phyloP scores from a whole-genome alignment of 2,329 filamentous ascomycete genomes.

The Arthrinium phaeospermum region DNA sequence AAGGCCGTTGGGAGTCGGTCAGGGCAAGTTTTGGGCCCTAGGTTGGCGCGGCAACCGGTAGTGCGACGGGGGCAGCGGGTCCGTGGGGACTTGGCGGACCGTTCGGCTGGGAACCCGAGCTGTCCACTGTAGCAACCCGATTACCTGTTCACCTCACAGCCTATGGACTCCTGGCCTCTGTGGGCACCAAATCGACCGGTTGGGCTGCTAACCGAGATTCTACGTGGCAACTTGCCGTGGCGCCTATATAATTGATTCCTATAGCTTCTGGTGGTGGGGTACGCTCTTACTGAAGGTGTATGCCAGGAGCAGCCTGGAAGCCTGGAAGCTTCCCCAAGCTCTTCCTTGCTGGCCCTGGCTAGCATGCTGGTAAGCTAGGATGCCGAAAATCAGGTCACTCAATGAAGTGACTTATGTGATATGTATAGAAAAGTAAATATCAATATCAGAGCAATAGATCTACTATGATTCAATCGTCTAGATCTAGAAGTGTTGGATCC shows the following conservation, averaged over 20 bases:
- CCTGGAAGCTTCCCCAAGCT: neutral
- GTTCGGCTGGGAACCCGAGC: neutral
- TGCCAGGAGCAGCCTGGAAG: too few relatives aligned
- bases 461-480: neutral
- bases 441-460: neutral
- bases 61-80: neutral
- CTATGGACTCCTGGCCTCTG: neutral
- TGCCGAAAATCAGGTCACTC: neutral
- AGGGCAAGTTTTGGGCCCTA: neutral
- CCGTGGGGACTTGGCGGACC: neutral
- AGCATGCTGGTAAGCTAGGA: neutral
- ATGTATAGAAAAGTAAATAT: neutral
- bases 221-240: neutral
- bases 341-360: neutral
- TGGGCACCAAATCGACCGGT: neutral
- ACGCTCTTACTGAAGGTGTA: neutral
- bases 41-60: neutral
- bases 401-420: neutral
- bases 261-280: neutral
- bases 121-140: neutral
- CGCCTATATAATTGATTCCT: neutral
- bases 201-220: neutral
- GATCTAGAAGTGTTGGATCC: neutral
- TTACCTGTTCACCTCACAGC: constrained; percentile 1
- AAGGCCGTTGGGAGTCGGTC: neutral